Percentiles rank a stretch among this genome's conserved stretches.
phyloP scores from a whole-genome alignment of 2,329 filamentous ascomycete genomes.

The Zymoseptoria crescenta region DNA sequence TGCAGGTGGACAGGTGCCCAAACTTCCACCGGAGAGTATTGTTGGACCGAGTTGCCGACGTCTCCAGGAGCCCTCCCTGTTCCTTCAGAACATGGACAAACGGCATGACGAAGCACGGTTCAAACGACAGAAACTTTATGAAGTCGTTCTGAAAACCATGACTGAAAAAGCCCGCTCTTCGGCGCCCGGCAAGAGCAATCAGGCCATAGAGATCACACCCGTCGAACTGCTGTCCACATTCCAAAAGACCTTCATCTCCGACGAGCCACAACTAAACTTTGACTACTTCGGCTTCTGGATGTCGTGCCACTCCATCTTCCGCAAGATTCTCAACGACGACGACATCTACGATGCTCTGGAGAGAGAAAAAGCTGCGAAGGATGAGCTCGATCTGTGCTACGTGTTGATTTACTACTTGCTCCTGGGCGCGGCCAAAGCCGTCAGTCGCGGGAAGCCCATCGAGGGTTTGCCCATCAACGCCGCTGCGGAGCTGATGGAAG shows the following conservation, averaged over 20 bases:
- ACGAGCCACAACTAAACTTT: constrained; percentile 2
- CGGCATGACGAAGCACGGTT: not conserved
- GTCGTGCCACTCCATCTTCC: not conserved
- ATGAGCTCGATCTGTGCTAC: not conserved
- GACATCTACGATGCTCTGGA: not conserved
- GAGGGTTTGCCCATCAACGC: not conserved
- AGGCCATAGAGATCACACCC: not conserved
- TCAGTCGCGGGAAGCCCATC: not conserved
- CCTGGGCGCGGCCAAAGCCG: not conserved
- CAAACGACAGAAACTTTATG: not conserved
- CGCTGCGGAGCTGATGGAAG: not conserved
- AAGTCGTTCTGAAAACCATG: not conserved
- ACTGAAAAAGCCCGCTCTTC: not conserved
- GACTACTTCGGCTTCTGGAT: constrained; percentile 1
- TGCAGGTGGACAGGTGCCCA: not conserved
- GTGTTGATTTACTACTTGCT: not conserved
- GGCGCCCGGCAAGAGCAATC: not conserved
- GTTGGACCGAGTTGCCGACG: not conserved
- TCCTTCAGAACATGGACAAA: not conserved
- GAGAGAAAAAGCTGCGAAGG: not conserved
- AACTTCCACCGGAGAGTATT: not conserved
- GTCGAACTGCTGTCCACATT: constrained; percentile 1
- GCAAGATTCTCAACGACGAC: not conserved
- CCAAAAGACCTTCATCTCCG: not conserved
- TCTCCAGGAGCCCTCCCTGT: not conserved